These are phyloP conservation scores for Lodderomyces orthopsilosis DNA, from an alignment of 1,139 yeast species.

Conservation along the genomic window DNA sequence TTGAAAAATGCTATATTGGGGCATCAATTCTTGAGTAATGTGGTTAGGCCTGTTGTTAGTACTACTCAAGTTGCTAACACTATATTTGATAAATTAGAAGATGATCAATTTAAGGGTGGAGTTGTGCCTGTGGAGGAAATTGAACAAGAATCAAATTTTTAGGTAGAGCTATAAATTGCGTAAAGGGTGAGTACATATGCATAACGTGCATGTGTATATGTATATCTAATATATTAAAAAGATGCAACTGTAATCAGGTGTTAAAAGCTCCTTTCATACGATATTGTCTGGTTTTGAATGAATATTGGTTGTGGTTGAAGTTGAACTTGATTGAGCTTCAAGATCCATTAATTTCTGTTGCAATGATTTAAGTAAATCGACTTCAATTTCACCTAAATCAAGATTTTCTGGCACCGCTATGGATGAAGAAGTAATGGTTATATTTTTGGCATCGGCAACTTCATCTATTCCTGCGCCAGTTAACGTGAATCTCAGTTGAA, in stretches of 20 bases:
- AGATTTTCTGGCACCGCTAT: slow-evolving; percentile 25
- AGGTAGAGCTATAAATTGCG: slow-evolving; percentile 33
- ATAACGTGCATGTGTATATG: not conserved
- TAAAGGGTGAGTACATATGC: slow-evolving; percentile 1
- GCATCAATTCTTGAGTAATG: slow-evolving; percentile 36
- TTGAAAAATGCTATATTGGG: slow-evolving; percentile 40
- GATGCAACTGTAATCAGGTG: too few relatives aligned
- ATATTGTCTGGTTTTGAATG: not conserved
- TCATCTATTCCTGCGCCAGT: slow-evolving; percentile 6
- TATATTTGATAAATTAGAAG: slow-evolving; percentile 53
- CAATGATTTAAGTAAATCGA: slow-evolving; percentile 26
- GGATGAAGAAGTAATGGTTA: slow-evolving; percentile 21
- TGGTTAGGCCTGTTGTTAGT: slow-evolving; percentile 63
- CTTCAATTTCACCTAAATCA: slow-evolving; percentile 25
- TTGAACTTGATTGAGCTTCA: not conserved
- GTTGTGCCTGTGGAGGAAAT: slow-evolving; percentile 24
- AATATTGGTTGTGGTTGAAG: not conserved
- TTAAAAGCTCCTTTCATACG: not conserved
- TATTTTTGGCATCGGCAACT: slow-evolving; percentile 7
- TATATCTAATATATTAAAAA: not conserved
- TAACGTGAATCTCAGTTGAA: not conserved
- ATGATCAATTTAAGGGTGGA: slow-evolving; percentile 52
- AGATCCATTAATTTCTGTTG: slow-evolving; percentile 16
- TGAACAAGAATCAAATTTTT: slow-evolving; percentile 35
- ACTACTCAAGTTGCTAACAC: slow-evolving; percentile 68